Evolutionary conservation across 495 filamentous ascomycete genomes (phyloP), one percentile per base, ranked within the genome.

Genomic region (Neurospora sp.): DNA sequence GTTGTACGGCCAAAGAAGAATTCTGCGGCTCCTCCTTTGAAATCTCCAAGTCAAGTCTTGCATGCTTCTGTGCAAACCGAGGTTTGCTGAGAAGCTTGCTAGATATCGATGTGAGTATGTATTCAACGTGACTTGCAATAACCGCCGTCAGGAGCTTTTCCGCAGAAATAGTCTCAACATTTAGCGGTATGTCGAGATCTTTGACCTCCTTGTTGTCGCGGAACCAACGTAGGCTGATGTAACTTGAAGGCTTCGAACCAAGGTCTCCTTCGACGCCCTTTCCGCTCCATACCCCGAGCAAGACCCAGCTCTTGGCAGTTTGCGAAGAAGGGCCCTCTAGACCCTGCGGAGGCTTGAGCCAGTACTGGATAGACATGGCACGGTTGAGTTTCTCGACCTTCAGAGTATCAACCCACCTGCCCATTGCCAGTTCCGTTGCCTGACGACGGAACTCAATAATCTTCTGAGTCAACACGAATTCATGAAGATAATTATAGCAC

Each of bases 281-380:
- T 48, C 90, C 89, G 77, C 92, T 92, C 73, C 88, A 84, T 37
- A 96, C 84, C 3, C 93, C 93, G n/a, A 98, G 86, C 54, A 97
- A 91, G 66, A 98, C 85, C 94, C 96, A 98, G 80, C 89, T 96
- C 83, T 94, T 96, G 5, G 85, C 82, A 13, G 88, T 88, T 37
- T 88, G 83, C 24, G 82, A 79, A n/a, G 75, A 45, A 34, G 71
- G 42, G 28, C 71, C n/a, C 24, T 34, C 42, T 31, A 21, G 71
- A 28, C 54, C 43, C 73, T 80, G 78, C 39, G 82, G 81, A 72
- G 88, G 88, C 45, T 89, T 85, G 21, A 87, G 80, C 96, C 96
- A 99, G 80, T 99, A 99, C 74, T 98, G 94, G 70, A 99, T 85
- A 17, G 94, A 88, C 72, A 98, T 83, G 19, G 90, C 90, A 45